Evolutionary conservation across 2,329 filamentous ascomycete species (phyloP).

Genomic region (Exophiala calicioides): DNA sequence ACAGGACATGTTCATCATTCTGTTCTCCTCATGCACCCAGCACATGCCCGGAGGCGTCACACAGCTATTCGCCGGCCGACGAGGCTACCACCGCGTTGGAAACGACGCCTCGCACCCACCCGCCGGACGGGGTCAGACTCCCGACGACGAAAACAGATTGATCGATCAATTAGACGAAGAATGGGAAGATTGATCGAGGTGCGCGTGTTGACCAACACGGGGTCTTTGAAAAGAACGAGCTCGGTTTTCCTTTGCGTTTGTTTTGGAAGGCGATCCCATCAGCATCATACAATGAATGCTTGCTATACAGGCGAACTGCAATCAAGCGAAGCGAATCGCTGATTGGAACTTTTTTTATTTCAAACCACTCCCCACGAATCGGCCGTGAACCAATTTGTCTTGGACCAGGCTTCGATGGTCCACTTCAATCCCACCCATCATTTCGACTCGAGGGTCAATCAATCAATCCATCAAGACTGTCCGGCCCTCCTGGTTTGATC

Average conservation of each 20-base stretch:
- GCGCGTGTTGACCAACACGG: no score
- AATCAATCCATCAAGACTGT: background rate
- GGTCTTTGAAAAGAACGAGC: background rate
- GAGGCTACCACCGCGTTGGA: constrained; percentile 39
- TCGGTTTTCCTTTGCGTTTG: background rate
- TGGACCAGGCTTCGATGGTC: no score
- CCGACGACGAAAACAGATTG: constrained; percentile 86
- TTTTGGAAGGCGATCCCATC: background rate
- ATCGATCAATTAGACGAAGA: constrained; percentile 97
- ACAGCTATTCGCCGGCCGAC: constrained; percentile 34
- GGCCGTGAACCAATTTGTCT: no score
- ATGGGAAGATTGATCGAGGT: constrained; percentile 64
- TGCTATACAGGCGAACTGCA: background rate
- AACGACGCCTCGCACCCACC: constrained; percentile 32
- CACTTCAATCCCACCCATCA: background rate
- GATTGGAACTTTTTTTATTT: no score
- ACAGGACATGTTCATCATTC: constrained; percentile 51
- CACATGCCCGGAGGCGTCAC: constrained; percentile 38
- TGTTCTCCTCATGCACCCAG: constrained; percentile 47
- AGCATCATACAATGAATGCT: background rate
- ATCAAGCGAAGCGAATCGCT: background rate
- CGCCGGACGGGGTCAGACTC: constrained; percentile 43
- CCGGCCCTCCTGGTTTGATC: constrained; percentile 12
- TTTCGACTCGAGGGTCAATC: no score
- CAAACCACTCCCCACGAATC: no score